phyloP scores from a whole-genome alignment of 2,329 filamentous ascomycete species.

The Alternaria brassicae region DNA sequence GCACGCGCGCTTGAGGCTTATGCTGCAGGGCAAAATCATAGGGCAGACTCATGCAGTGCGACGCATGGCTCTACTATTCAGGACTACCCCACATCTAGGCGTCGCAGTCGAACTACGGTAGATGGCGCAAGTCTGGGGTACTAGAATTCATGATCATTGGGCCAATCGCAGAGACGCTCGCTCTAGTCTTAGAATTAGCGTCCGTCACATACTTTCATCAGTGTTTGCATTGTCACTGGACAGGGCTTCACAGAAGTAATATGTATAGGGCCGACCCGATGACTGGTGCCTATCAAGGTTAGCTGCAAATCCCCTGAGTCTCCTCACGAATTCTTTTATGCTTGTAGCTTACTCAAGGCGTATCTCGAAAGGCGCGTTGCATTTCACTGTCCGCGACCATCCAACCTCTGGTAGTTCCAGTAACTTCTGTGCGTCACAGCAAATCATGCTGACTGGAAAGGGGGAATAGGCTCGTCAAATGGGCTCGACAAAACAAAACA shows the following conservation, averaged over 20 bases:
- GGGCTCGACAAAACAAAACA: neutral
- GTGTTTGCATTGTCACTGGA: conserved; percentile 28
- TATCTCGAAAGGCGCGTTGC: neutral
- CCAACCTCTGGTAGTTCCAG: neutral
- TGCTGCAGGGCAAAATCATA: conserved; percentile 33
- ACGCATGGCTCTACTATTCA: conserved; percentile 18
- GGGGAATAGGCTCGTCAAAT: neutral
- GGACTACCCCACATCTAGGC: conserved; percentile 17
- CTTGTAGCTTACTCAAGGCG: neutral
- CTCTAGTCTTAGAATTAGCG: conserved; percentile 12
- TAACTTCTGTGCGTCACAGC: neutral
- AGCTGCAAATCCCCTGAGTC: conserved; percentile 23
- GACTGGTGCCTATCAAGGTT: conserved; percentile 37
- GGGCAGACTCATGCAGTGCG: conserved; percentile 28
- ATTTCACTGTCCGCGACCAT: neutral
- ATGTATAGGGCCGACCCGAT: conserved; percentile 38
- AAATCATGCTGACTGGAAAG: neutral
- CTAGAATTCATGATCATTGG: neutral
- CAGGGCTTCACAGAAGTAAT: conserved; percentile 27
- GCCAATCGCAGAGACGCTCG: conserved; percentile 7
- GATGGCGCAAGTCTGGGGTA: conserved; percentile 8
- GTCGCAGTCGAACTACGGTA: conserved; percentile 7
- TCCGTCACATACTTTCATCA: conserved; percentile 38
- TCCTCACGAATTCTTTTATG: conserved; percentile 1
- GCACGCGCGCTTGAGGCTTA: conserved; percentile 33